A percentile compares a stretch with the other conserved stretches of the same genome.
Conservation (phyloP, 1,139 yeast species). For the Geotrichum fermentans region DNA sequence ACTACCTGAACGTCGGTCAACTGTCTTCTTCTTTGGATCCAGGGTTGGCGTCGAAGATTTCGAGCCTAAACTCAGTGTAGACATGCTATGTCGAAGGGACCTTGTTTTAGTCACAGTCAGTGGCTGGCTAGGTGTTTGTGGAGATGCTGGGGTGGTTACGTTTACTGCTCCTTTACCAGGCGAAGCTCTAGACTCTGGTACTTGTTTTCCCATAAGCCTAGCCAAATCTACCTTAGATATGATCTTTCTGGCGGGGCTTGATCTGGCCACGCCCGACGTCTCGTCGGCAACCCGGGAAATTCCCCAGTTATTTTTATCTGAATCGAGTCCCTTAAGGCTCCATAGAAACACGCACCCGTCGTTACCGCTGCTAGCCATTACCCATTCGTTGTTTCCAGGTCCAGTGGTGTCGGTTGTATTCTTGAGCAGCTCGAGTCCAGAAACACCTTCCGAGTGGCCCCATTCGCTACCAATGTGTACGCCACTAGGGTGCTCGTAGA, state of each 20-base stretch:
- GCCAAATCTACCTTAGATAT: slow-evolving; percentile 23
- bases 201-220: slow-evolving; percentile 5
- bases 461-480: slow-evolving; percentile 48
- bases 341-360: slow-evolving; percentile 34
- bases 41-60: not conserved
- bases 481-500: slow-evolving; percentile 47
- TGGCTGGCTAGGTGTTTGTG: not conserved
- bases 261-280: not conserved
- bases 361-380: slow-evolving; percentile 30
- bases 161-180: slow-evolving; percentile 20
- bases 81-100: slow-evolving; percentile 8
- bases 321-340: slow-evolving; percentile 19
- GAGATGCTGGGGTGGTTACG: not conserved
- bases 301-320: not conserved
- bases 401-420: slow-evolving; percentile 14
- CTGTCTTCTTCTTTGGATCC: not conserved
- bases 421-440: slow-evolving; percentile 39
- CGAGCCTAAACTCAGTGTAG: slow-evolving; percentile 1
- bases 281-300: not conserved
- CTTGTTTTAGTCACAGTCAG: slow-evolving; percentile 2
- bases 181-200: slow-evolving; percentile 1
- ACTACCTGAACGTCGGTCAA: slow-evolving; percentile 1
- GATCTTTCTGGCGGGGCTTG: slow-evolving; percentile 27
- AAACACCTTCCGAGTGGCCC: slow-evolving; percentile 62
- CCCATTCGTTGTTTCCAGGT: slow-evolving; percentile 25